Conservation (phyloP, 805 yeast species). For the Cyberlindnera saturnus region DNA sequence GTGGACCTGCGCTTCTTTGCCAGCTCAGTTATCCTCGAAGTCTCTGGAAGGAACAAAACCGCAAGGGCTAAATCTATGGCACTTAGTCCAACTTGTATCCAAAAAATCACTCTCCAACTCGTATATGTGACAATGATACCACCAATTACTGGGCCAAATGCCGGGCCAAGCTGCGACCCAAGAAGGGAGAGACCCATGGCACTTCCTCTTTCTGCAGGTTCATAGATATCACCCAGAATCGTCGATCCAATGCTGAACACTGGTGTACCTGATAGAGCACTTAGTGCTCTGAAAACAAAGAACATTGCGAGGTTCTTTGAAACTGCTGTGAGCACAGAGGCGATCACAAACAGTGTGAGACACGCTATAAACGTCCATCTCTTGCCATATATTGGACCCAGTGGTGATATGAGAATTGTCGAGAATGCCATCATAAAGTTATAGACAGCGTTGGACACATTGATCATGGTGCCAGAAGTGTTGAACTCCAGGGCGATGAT, state of each 20-base stretch:
- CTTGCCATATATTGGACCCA: slow-evolving; percentile 49
- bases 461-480: slow-evolving; percentile 42
- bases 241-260: slow-evolving; percentile 50
- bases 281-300: slow-evolving; percentile 41
- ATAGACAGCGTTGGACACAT: slow-evolving; percentile 44
- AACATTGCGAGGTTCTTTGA: slow-evolving; percentile 50
- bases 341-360: slow-evolving; percentile 25
- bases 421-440: slow-evolving; percentile 47
- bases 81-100: slow-evolving; percentile 41
- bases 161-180: slow-evolving; percentile 51
- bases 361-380: slow-evolving; percentile 39
- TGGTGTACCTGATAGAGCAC: slow-evolving; percentile 51
- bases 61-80: slow-evolving; percentile 29
- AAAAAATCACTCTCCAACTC: slow-evolving; percentile 49
- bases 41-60: slow-evolving; percentile 40
- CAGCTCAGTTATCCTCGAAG: slow-evolving; percentile 19
- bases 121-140: slow-evolving; percentile 46
- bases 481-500: slow-evolving; percentile 39
- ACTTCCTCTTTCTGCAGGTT: slow-evolving; percentile 44
- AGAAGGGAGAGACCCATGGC: slow-evolving; percentile 43
- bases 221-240: slow-evolving; percentile 44
- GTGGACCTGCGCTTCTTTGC: slow-evolving; percentile 19
- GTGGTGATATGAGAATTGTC: slow-evolving; percentile 44
- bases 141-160: slow-evolving; percentile 47
- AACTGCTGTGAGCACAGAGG: slow-evolving; percentile 34